These are phyloP conservation scores for Trichosporon sp. DNA, from an alignment of 1,284 basidiomycete genomes.

Conservation along the genomic window DNA sequence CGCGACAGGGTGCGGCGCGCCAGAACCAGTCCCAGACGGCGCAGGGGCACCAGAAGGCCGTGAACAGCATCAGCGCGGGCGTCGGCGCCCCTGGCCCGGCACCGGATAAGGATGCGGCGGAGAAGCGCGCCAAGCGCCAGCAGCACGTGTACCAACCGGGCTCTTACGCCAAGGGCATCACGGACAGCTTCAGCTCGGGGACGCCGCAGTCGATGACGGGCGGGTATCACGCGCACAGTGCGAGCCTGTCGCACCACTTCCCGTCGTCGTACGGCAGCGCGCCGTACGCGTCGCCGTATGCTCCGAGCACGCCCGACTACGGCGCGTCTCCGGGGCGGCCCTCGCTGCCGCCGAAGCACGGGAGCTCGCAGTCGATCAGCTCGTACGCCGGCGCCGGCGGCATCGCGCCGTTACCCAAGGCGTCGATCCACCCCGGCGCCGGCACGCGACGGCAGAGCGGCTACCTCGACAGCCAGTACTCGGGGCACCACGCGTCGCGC, in stretches of 20 bases:
- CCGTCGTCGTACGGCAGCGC: background rate
- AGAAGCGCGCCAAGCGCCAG: slow-evolving; percentile 27
- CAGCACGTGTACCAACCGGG: slow-evolving; percentile 39
- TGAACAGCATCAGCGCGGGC: background rate
- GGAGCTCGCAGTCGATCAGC: slow-evolving; percentile 22
- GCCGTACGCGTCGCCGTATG: background rate
- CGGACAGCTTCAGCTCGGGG: slow-evolving; percentile 37
- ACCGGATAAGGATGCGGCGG: background rate
- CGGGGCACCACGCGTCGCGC: slow-evolving; percentile 46
- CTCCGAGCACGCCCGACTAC: background rate
- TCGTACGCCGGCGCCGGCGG: slow-evolving; percentile 23
- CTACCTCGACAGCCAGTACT: slow-evolving; percentile 58
- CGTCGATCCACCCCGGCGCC: slow-evolving; percentile 60
- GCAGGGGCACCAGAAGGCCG: slow-evolving; percentile 10
- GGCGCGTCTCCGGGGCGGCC: background rate
- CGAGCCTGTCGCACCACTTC: slow-evolving; percentile 18
- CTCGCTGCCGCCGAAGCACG: slow-evolving; percentile 14
- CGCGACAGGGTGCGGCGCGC: background rate
- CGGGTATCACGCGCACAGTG: slow-evolving; percentile 23
- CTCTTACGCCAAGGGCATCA: slow-evolving; percentile 40
- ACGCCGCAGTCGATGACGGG: slow-evolving; percentile 44
- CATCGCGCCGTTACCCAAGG: slow-evolving; percentile 65
- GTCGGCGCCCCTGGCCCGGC: background rate
- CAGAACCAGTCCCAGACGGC: background rate
- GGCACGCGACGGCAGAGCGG: slow-evolving; percentile 70